Conservation (phyloP, 2,329 filamentous ascomycete species). For the Dactylellina parvicollis region DNA sequence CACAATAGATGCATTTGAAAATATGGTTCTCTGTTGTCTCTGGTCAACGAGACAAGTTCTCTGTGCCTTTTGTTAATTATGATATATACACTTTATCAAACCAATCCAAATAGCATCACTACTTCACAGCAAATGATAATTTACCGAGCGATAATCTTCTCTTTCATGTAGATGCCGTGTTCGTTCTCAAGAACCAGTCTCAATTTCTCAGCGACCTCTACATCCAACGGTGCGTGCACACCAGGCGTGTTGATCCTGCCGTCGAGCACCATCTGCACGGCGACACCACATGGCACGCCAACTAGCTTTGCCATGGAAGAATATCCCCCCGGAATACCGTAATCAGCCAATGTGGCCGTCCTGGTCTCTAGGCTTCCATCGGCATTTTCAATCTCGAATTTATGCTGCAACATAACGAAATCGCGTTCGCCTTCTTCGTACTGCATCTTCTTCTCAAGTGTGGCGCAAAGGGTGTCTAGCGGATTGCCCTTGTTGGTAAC, state of each 20-base stretch:
- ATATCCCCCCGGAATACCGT: conserved; percentile 81
- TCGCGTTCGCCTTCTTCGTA: conserved; percentile 85
- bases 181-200: conserved; percentile 81
- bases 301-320: conserved; percentile 85
- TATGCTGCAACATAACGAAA: conserved; percentile 74
- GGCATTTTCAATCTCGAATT: conserved; percentile 83
- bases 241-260: conserved; percentile 77
- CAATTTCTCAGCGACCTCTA: conserved; percentile 76
- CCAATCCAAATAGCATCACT: not conserved
- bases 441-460: conserved; percentile 90
- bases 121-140: not conserved
- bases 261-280: conserved; percentile 80
- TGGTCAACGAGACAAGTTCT: no score
- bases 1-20: not conserved
- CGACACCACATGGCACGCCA: conserved; percentile 77
- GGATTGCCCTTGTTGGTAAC: conserved; percentile 75
- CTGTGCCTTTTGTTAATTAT: conserved; percentile 8
- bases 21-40: no score
- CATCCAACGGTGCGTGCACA: conserved; percentile 79
- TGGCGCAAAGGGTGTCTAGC: conserved; percentile 89
- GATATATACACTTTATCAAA: conserved; percentile 21
- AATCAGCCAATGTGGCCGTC: conserved; percentile 83
- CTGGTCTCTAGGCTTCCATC: conserved; percentile 79
- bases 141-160: conserved; percentile 69
- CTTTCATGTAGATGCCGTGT: conserved; percentile 76